Conservation (phyloP, 768 basidiomycete species). For the Suillus variegatus region DNA sequence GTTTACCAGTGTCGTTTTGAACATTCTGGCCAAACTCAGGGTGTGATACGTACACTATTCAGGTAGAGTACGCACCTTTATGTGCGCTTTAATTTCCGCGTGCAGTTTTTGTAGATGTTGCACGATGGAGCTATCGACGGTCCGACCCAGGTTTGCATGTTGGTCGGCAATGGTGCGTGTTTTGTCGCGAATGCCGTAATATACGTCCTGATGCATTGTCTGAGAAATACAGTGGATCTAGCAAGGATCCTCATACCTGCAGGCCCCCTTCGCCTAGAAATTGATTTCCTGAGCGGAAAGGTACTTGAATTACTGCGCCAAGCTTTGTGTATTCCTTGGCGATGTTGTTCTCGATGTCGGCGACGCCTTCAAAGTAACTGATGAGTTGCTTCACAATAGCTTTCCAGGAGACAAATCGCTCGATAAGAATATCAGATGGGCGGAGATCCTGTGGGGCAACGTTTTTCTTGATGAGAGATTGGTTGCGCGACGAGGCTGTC, state of each 20-base stretch:
- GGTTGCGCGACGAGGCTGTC: conserved; percentile 66
- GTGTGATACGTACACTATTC: background rate
- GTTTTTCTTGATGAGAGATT: conserved; percentile 94
- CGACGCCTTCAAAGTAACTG: conserved; percentile 83
- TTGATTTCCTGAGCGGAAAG: conserved; percentile 93
- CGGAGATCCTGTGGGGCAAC: conserved; percentile 86
- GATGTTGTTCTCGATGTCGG: conserved; percentile 94
- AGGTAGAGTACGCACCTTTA: conserved; percentile 59
- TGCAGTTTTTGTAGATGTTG: conserved; percentile 97
- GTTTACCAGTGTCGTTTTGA: conserved; percentile 93
- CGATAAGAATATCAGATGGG: conserved; percentile 95
- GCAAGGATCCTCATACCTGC: conserved; percentile 50
- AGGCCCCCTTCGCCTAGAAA: conserved; percentile 98
- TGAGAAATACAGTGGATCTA: background rate
- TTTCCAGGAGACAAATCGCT: conserved; percentile 94
- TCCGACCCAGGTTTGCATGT: conserved; percentile 93
- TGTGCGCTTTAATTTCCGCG: conserved; percentile 95
- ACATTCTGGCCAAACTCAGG: conserved; percentile 57
- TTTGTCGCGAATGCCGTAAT: conserved; percentile 91
- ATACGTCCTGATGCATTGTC: conserved; percentile 66
- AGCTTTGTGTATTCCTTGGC: conserved; percentile 93
- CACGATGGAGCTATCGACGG: conserved; percentile 95
- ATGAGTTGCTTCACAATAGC: conserved; percentile 95
- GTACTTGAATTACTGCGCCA: conserved; percentile 94
- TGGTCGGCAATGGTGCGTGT: conserved; percentile 93